A percentile compares a stretch with the other conserved stretches of the same genome.
These are phyloP conservation scores for Fraxinus excelsior DNA, from an alignment of 257 asterid genomes.

Conservation along the genomic window DNA sequence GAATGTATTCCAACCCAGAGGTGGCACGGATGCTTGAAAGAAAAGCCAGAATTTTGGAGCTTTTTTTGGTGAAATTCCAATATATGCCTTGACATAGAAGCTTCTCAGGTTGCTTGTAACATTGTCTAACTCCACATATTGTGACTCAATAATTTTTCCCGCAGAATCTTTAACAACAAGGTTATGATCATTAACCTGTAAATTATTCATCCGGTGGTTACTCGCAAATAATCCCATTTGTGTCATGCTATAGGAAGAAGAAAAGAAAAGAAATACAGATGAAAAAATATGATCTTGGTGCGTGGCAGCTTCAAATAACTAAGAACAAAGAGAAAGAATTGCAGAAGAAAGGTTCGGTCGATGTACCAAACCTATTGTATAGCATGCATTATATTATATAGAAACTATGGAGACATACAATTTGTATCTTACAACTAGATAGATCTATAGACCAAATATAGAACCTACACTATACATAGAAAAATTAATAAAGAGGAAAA, in stretches of 20 bases:
- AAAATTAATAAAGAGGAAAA: too few relatives aligned
- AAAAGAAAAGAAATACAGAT: not conserved
- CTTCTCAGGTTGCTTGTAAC: constrained; percentile 59
- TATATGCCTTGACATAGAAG: constrained; percentile 69
- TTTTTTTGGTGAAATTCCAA: constrained; percentile 50
- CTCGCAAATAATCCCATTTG: not conserved
- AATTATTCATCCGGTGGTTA: constrained; percentile 16
- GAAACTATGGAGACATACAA: too few relatives aligned
- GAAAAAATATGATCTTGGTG: not conserved
- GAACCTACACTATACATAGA: too few relatives aligned
- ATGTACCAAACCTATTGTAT: too few relatives aligned
- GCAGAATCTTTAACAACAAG: constrained; percentile 61
- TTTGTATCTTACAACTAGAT: too few relatives aligned
- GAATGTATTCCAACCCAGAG: constrained; percentile 78
- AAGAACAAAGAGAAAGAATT: too few relatives aligned
- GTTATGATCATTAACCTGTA: constrained; percentile 67
- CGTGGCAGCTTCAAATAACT: not conserved
- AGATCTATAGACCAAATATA: too few relatives aligned
- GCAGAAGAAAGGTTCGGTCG: too few relatives aligned
- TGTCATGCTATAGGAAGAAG: not conserved
- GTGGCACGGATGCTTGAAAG: constrained; percentile 65
- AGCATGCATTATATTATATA: too few relatives aligned
- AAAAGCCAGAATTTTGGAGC: constrained; percentile 71
- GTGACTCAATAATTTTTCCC: constrained; percentile 55
- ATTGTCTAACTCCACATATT: constrained; percentile 60